phyloP scores from a whole-genome alignment of 169 alveolate genomes.

The Theileria equi region DNA sequence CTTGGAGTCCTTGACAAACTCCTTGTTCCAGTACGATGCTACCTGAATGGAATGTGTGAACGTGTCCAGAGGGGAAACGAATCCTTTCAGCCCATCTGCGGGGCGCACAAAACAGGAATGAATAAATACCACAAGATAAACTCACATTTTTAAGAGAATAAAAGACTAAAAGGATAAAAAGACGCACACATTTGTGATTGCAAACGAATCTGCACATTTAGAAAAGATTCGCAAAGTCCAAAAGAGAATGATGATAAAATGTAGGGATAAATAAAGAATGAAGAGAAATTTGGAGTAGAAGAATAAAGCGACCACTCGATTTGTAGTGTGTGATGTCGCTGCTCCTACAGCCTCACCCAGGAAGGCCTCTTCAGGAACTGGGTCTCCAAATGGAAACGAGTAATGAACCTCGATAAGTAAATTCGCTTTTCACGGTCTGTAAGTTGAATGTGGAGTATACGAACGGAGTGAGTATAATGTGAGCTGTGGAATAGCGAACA shows the following conservation, averaged over 20 bases:
- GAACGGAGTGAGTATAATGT: too few relatives aligned
- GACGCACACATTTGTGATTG: too few relatives aligned
- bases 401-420: conserved; percentile 18
- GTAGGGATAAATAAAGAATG: neutral
- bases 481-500: too few relatives aligned
- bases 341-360: conserved; percentile 21
- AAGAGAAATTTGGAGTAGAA: neutral
- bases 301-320: neutral
- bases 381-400: conserved; percentile 47
- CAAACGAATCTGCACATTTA: too few relatives aligned
- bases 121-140: neutral
- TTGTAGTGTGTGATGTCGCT: conserved; percentile 14
- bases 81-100: neutral
- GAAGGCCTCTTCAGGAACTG: conserved; percentile 37
- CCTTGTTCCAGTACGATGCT: conserved; percentile 40
- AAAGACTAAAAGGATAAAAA: too few relatives aligned
- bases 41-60: neutral
- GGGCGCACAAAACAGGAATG: neutral
- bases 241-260: too few relatives aligned
- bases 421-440: conserved; percentile 10
- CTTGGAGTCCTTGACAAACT: conserved; percentile 59
- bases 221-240: too few relatives aligned
- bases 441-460: neutral
- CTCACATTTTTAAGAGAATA: too few relatives aligned
- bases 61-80: neutral